Base-by-base conservation (phyloP, 768 basidiomycete genomes). In the Sporobolomyces pararoseus region DNA sequence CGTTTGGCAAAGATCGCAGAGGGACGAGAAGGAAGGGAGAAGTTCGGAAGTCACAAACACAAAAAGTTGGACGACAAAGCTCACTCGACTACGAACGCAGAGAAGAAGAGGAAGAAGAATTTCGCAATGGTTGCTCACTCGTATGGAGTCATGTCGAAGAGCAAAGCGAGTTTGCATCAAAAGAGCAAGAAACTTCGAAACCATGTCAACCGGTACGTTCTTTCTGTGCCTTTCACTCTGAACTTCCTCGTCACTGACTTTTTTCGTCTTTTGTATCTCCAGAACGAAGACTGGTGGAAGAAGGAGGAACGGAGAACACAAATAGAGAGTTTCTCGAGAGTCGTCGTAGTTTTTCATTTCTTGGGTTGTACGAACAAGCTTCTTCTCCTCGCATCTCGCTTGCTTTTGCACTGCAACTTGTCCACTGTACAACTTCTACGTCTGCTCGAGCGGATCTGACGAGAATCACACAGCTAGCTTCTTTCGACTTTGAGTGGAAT, bases 11-110 rank as follows among this genome's bases (percentile, higher is more conserved):
- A 66, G 65, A 89, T 97, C 71, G 86, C 89, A 77, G 90, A 91
- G 78, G 95, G 95, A 0, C 85, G 94, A 46, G 94, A 98, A 79
- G 95, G 92, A 0, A 84, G 95, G 57, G 94, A 95, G 78, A 95
- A 94, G 81, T 96, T 87, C 78, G 90, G 90, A 7, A 58, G 50
- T 27, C 69, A 71, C 65, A 71, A 67, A 50, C 74, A 75, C 71
- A 75, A 75, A 72, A 76, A 76, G 73, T 58, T 73, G 31, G 52
- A 59, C 60, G 61, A 65, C 59, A 74, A 74, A 70, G 70, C 70
- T 63, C 73, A 74, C 67, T 74, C 73, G 69, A 74, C 73, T 17
- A 74, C 73, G 42, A 74, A 74, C 57, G 53, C 42, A 25, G 73
- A 74, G 61, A 69, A 74, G 73, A 25, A 44, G 34, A 44, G 66